Evolutionary conservation across 352 stramenopile genomes (phyloP).

Genomic region (Pythium apleroticum): DNA sequence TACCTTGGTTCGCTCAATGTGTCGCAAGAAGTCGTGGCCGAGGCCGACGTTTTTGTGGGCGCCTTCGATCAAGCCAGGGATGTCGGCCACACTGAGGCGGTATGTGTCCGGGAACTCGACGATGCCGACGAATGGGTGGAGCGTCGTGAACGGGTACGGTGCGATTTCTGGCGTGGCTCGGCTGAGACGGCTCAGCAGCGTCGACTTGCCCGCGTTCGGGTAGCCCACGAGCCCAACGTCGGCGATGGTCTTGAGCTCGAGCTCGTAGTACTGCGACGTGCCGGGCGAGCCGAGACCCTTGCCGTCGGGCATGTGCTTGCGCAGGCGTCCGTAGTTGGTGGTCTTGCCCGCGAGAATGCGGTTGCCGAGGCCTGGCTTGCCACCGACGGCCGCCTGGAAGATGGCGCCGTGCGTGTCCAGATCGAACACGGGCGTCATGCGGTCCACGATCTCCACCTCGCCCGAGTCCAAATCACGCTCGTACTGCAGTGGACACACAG

Average conservation of each 20-base stretch:
- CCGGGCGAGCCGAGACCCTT: constrained; percentile 89
- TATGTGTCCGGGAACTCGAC: constrained; percentile 95
- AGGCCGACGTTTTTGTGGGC: constrained; percentile 96
- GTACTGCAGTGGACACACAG: constrained; percentile 33
- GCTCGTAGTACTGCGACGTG: constrained; percentile 92
- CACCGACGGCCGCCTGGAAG: constrained; percentile 76
- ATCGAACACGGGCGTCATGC: constrained; percentile 72
- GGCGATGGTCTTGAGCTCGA: constrained; percentile 98
- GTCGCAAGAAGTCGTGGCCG: constrained; percentile 97
- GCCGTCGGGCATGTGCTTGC: constrained; percentile 83
- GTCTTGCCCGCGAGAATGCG: constrained; percentile 83
- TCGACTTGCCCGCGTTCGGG: constrained; percentile 98
- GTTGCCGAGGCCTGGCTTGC: constrained; percentile 84
- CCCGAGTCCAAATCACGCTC: constrained; percentile 73
- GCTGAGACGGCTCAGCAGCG: constrained; percentile 92
- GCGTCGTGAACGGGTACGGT: constrained; percentile 97
- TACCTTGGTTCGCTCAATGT: constrained; percentile 98
- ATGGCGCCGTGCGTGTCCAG: constrained; percentile 67
- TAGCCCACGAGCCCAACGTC: constrained; percentile 98
- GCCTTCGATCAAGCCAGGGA: constrained; percentile 88
- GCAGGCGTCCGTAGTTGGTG: constrained; percentile 76
- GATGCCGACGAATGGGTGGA: constrained; percentile 95
- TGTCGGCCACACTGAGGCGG: constrained; percentile 88
- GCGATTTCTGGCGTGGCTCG: constrained; percentile 94
- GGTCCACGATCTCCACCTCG: constrained; percentile 83